Conservation (phyloP, 441 rosid genomes). For the Corymbia calophylla region DNA sequence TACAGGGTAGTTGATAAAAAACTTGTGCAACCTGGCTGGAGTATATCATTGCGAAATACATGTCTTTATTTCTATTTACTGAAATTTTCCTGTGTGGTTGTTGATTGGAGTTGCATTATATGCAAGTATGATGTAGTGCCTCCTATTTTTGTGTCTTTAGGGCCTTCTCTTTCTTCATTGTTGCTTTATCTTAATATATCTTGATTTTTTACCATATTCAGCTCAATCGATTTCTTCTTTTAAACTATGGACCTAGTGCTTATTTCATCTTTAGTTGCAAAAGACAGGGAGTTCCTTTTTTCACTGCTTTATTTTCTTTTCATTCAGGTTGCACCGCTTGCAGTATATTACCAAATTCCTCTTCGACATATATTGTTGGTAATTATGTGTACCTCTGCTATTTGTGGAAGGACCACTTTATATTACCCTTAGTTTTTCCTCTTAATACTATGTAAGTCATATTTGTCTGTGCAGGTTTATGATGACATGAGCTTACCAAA, state of each 20-base stretch:
- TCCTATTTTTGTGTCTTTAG: neutral
- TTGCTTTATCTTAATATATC: neutral
- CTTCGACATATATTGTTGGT: constrained; percentile 89
- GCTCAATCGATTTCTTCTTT: neutral
- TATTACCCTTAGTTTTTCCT: neutral
- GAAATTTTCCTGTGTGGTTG: neutral
- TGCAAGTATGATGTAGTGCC: neutral
- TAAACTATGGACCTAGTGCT: neutral
- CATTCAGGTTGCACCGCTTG: constrained; percentile 83
- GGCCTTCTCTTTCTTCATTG: neutral
- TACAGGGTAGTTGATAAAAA: neutral
- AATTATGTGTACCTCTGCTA: constrained; percentile 1
- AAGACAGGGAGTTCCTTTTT: neutral
- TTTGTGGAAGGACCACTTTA: neutral
- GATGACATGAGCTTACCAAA: constrained; percentile 92
- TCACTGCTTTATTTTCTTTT: constrained; percentile 3
- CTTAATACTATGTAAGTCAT: neutral
- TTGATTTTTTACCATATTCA: neutral
- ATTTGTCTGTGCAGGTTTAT: constrained; percentile 38
- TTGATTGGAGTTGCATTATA: neutral
- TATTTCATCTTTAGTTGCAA: neutral
- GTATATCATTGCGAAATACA: neutral
- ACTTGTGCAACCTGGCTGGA: neutral
- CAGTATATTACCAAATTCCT: constrained; percentile 82
- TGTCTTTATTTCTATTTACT: neutral